A percentile compares a stretch with the other conserved stretches of the same genome.
Conservation (phyloP, 2,329 filamentous ascomycete genomes). For the Cercospora beticola region DNA sequence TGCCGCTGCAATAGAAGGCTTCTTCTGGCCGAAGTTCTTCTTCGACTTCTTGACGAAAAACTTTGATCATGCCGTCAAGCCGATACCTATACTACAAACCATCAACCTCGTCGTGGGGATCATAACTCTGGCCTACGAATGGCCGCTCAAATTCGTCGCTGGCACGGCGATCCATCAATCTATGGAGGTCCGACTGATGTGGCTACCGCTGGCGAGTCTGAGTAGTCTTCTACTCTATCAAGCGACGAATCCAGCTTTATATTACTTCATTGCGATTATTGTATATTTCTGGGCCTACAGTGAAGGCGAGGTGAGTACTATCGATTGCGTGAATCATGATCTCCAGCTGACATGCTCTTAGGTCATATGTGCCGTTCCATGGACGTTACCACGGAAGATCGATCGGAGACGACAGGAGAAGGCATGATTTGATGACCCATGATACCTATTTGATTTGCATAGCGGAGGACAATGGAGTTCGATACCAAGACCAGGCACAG, state of each 20-base stretch:
- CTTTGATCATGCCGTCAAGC: constrained; percentile 81
- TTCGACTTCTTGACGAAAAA: constrained; percentile 95
- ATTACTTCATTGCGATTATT: constrained; percentile 80
- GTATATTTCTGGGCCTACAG: constrained; percentile 98
- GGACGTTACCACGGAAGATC: constrained; percentile 50
- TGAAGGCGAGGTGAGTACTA: constrained; percentile 79
- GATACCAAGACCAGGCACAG: background rate
- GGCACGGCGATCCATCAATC: constrained; percentile 79
- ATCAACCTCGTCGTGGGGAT: constrained; percentile 84
- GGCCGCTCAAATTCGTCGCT: constrained; percentile 77
- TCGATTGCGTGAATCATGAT: background rate
- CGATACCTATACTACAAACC: constrained; percentile 83
- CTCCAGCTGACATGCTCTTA: constrained; percentile 26
- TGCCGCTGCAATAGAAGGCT: constrained; percentile 75
- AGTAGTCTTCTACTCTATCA: constrained; percentile 81
- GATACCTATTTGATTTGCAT: constrained; percentile 28
- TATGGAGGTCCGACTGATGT: constrained; percentile 78
- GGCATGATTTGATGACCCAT: constrained; percentile 23
- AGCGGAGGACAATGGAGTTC: constrained; percentile 14
- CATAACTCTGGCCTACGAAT: constrained; percentile 81
- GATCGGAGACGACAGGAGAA: constrained; percentile 31
- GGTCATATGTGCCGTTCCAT: constrained; percentile 52
- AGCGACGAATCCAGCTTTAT: constrained; percentile 85
- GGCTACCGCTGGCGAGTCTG: constrained; percentile 77
- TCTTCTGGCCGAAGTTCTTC: constrained; percentile 99